Conservation (phyloP, 2,329 filamentous ascomycete species). For the Clonostachys chloroleuca region DNA sequence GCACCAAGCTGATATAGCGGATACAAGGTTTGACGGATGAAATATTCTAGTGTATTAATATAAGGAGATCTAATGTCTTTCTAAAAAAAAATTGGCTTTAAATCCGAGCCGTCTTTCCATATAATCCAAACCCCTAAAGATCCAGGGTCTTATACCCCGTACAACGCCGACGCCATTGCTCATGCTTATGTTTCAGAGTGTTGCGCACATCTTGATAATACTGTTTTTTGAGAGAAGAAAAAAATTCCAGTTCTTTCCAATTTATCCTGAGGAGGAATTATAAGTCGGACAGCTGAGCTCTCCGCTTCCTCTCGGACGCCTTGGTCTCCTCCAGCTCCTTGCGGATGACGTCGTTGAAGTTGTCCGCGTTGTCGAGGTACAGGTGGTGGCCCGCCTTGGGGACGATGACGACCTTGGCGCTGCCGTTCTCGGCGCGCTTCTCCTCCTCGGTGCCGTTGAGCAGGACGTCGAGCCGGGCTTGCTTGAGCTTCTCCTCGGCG, state of each 20-base stretch:
- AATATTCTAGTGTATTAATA: too few species aligned
- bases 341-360: conserved; percentile 49
- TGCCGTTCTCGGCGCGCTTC: conserved; percentile 67
- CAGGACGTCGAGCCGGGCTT: conserved; percentile 58
- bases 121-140: too few species aligned
- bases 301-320: conserved; percentile 14
- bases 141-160: too few species aligned
- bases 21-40: too few species aligned
- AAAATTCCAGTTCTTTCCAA: neutral
- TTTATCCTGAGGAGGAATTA: neutral
- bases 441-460: conserved; percentile 62
- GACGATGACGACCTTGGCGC: conserved; percentile 78
- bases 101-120: too few species aligned
- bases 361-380: conserved; percentile 54
- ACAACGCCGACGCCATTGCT: neutral
- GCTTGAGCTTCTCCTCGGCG: conserved; percentile 72
- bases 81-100: too few species aligned
- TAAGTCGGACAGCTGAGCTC: neutral
- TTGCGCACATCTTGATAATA: neutral
- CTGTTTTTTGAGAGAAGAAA: neutral
- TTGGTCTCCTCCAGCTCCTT: conserved; percentile 50
- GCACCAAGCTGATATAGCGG: too few species aligned
- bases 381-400: conserved; percentile 54
- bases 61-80: too few species aligned
- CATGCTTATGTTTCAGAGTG: neutral